Evolutionary conservation across 192 early-diverging fungal species (phyloP).

Genomic region (Coemansia sp.): DNA sequence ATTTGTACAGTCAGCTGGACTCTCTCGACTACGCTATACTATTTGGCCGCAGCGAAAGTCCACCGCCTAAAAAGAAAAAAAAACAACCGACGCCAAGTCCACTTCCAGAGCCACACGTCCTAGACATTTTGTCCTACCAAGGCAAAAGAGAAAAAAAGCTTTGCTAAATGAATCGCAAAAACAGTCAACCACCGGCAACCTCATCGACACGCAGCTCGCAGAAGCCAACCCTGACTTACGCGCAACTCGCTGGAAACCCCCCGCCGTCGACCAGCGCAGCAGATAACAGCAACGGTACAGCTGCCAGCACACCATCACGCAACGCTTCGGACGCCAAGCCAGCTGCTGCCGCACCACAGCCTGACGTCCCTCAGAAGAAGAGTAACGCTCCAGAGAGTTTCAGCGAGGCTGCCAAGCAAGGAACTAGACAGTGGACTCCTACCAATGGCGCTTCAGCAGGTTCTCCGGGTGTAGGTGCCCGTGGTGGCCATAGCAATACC

Average conservation of each 20-base stretch:
- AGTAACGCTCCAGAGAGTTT: constrained; percentile 4
- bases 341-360: constrained; percentile 1
- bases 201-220: constrained; percentile 46
- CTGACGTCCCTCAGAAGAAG: neutral
- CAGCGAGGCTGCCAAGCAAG: constrained; percentile 33
- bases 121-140: too few relatives aligned
- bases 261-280: constrained; percentile 9
- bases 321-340: constrained; percentile 14
- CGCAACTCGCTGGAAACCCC: constrained; percentile 37
- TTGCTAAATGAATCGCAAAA: constrained; percentile 48
- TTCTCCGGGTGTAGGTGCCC: constrained; percentile 9
- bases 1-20: neutral
- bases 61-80: neutral
- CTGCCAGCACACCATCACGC: constrained; percentile 9
- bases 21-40: too few relatives aligned
- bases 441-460: constrained; percentile 16
- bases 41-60: neutral
- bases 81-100: neutral
- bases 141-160: too few relatives aligned
- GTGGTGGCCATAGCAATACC: constrained; percentile 8
- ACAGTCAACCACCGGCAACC: constrained; percentile 39
- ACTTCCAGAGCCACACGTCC: too few relatives aligned
- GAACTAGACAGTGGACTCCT: constrained; percentile 17
- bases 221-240: constrained; percentile 39
- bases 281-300: constrained; percentile 11